Conservation (phyloP, 2,329 filamentous ascomycete species). For the Fusarium neocosmosporiellum region DNA sequence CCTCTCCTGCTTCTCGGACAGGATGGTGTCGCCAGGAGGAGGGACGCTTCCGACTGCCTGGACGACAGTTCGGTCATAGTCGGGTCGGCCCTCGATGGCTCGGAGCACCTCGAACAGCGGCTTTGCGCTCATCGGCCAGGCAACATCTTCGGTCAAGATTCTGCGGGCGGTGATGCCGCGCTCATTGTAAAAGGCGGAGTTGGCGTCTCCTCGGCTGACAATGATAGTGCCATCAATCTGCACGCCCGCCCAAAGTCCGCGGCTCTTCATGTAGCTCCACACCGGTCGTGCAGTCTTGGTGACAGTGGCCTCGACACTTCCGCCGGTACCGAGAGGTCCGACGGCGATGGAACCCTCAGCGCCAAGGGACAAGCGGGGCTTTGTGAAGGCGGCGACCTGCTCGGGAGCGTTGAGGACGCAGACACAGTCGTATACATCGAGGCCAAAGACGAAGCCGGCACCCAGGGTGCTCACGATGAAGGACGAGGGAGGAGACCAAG, state of each 20-base stretch:
- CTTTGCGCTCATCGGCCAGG: conserved; percentile 54
- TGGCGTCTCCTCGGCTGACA: conserved; percentile 81
- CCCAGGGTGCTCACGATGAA: conserved; percentile 78
- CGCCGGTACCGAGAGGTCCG: conserved; percentile 69
- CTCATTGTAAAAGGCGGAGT: conserved; percentile 80
- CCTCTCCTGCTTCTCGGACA: conserved; percentile 47
- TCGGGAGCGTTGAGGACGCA: conserved; percentile 77
- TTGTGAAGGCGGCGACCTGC: conserved; percentile 75
- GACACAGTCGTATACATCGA: conserved; percentile 82
- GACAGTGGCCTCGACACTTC: conserved; percentile 59
- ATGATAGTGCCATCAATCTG: conserved; percentile 85
- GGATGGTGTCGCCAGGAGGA: conserved; percentile 29
- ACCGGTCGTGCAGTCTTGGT: conserved; percentile 65
- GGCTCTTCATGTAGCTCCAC: conserved; percentile 85
- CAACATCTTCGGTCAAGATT: conserved; percentile 52
- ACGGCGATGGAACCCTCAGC: conserved; percentile 77
- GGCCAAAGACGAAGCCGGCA: conserved; percentile 76
- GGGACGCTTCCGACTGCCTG: conserved; percentile 41
- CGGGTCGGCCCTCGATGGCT: conserved; percentile 49
- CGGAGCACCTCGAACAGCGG: conserved; percentile 54
- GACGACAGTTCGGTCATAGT: conserved; percentile 42
- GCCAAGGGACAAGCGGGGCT: conserved; percentile 73
- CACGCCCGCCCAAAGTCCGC: conserved; percentile 82
- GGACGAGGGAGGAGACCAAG: conserved; percentile 79
- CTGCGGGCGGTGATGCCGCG: conserved; percentile 50